Base-by-base conservation (phyloP, 805 yeast genomes). In the Sungouiozyma intestinalis region DNA sequence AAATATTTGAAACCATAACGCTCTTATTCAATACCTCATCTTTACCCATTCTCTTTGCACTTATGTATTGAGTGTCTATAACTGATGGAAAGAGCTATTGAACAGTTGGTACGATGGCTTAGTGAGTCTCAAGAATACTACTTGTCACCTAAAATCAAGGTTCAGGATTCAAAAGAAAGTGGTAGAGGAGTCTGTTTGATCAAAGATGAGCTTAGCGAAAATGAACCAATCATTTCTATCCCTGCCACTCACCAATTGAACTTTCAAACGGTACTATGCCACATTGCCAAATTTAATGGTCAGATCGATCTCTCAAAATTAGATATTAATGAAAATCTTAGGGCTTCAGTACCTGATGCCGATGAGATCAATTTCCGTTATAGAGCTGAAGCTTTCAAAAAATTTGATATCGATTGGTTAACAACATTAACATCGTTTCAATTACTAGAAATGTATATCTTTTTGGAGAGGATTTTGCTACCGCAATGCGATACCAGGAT, bases 131-230 rank as follows among this genome's bases (percentile, higher is more conserved):
- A 44, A 3, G 40, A 43, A 7, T 58, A 66, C 27, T 39, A 38
- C 19, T 55, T 78, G 3, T 66, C 75, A 2, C 52, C 65, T 0
- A 67, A 64, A 31, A 53, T 77, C 5, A 51, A 50, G 2, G 69
- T 79, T 6, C 54, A 51, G 11, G 71, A 73, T 24, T 64, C 70
- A 11, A 49, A 51, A 1, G 64, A 60, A 8, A 64, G 75, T 14
- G 95, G 95, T 15, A 71, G 87, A 55, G 84, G 85, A 43, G 69
- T 85, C 19, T 63, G 71, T 3, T 42, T 50, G 71, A 81, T 16
- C 43, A 16, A 3, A 2, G 54, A 55, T 0, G 2, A 52, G 9
- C 19, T 85, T n/a, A 48, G 45, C 3, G 48, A 53, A 11, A 62
- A 69, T 38, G 75, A 74, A 41, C 55, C 58, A 14, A 52, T 85